These are phyloP conservation scores for Alternaria angustiovoidea DNA, from an alignment of 2,329 filamentous ascomycete species.

Conservation along the genomic window DNA sequence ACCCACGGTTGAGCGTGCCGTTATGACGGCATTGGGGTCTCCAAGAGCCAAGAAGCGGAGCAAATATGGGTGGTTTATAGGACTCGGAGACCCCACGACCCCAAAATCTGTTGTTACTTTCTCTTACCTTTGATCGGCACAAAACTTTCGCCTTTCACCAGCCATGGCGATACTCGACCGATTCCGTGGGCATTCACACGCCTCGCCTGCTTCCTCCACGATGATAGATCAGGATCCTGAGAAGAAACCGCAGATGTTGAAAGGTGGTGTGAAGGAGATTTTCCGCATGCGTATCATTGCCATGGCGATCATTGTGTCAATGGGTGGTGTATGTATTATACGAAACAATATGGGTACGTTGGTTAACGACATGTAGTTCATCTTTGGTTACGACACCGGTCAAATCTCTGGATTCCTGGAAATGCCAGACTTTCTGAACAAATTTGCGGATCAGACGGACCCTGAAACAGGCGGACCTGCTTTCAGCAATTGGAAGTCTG, in stretches of 20 bases:
- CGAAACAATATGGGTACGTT: neutral
- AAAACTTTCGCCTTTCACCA: neutral
- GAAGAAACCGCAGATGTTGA: constrained; percentile 38
- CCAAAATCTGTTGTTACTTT: neutral
- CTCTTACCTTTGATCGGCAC: neutral
- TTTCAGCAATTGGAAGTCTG: constrained; percentile 45
- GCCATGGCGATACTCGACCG: constrained; percentile 34
- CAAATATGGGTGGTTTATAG: constrained; percentile 12
- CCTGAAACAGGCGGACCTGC: constrained; percentile 27
- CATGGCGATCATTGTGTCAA: constrained; percentile 46
- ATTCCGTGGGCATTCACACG: constrained; percentile 22
- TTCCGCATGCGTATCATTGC: constrained; percentile 44
- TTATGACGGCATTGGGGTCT: constrained; percentile 16
- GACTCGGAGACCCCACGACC: constrained; percentile 7
- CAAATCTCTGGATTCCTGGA: constrained; percentile 50
- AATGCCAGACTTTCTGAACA: constrained; percentile 45
- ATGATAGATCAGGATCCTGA: constrained; percentile 32
- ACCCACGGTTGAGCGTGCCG: constrained; percentile 1
- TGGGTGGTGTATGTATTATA: constrained; percentile 43
- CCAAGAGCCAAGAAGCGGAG: constrained; percentile 3
- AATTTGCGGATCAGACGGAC: constrained; percentile 38
- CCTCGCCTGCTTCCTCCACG: constrained; percentile 35
- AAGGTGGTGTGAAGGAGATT: constrained; percentile 35
- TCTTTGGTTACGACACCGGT: constrained; percentile 48
- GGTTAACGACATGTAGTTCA: constrained; percentile 7